Evolutionary conservation across 2,329 filamentous ascomycete genomes (phyloP), one percentile per base, ranked within the genome.

Genomic region (Coleophoma crateriformis): DNA sequence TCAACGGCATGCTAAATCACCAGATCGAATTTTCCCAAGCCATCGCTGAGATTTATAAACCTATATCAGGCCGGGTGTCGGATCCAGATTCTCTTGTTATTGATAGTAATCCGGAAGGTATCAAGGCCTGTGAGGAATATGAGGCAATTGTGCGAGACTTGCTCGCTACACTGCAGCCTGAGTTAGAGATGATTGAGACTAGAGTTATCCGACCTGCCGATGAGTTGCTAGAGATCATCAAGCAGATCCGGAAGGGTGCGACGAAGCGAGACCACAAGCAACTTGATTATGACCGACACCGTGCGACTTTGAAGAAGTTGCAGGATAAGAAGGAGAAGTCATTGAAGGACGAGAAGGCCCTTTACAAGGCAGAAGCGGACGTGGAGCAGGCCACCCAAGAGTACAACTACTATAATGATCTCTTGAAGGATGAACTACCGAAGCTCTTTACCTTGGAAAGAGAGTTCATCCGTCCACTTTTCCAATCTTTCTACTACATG

Each of bases 401-500:
- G 62, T 99, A 87, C 74, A 92, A 97, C 68, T 95, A 96, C 73
- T 97, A 94, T 77, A 99, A 99, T 72, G 90, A 96, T 63, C 76
- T 99, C 46, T 80, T 99, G 54, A 99, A 99, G 73, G 89, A 95
- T 15, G 94, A 99, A 71, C 75, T 99, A 55, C 94, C 94, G 27
- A 90, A 90, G 68, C 80, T 99, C 11, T 99, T 99, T 69, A 69
- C 74, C 7, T 81, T 99, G 15, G 94, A 99, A 69, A 82, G 85
- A 56, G 87, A 97, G 68, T 97, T 99, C 68, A 99, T 99, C 68
- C 85, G 89, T 59, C 94, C 94, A 3, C 81, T 99, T 7, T 99
- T 99, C 77, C 94, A 97, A 68, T 95, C 89, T 10, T 99, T 99
- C 74, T 99, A 99, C 73, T 99, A 97, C 76, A 99, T 99, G 94